A percentile compares a stretch with the other conserved stretches of the same genome.
These are phyloP conservation scores for Nigrograna mackinnonii DNA, from an alignment of 2,329 filamentous ascomycete species.

Conservation along the genomic window DNA sequence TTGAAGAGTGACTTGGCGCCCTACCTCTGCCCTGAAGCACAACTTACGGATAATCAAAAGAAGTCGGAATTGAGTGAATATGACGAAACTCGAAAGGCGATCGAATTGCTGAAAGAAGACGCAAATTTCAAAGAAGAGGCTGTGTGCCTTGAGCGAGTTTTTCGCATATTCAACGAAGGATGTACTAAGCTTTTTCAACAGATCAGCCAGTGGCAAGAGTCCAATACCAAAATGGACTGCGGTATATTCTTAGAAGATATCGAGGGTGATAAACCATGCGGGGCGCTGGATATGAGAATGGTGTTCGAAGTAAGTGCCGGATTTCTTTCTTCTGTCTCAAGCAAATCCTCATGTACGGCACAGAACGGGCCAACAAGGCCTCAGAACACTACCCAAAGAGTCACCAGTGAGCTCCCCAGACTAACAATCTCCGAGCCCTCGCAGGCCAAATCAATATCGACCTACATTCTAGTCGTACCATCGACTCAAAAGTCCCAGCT, in stretches of 20 bases:
- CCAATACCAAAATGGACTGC: slow-evolving; percentile 68
- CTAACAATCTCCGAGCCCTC: slow-evolving; percentile 11
- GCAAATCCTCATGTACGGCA: no score
- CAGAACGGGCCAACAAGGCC: not conserved
- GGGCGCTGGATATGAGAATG: slow-evolving; percentile 62
- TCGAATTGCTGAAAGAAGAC: slow-evolving; percentile 46
- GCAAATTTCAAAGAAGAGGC: slow-evolving; percentile 42
- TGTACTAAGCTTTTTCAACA: slow-evolving; percentile 37
- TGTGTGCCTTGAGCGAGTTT: slow-evolving; percentile 45
- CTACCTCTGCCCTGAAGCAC: slow-evolving; percentile 56
- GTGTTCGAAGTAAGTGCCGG: slow-evolving; percentile 50
- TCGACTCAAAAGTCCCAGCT: slow-evolving; percentile 10
- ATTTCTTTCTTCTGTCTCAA: no score
- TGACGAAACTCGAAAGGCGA: slow-evolving; percentile 36
- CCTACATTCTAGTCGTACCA: slow-evolving; percentile 23
- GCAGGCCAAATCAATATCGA: slow-evolving; percentile 16
- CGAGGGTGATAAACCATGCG: slow-evolving; percentile 13
- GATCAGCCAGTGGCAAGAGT: slow-evolving; percentile 49
- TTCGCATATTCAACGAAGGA: slow-evolving; percentile 35
- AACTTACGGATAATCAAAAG: slow-evolving; percentile 13
- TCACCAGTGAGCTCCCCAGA: not conserved
- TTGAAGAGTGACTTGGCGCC: slow-evolving; percentile 65
- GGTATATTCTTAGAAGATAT: slow-evolving; percentile 56
- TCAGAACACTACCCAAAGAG: not conserved
- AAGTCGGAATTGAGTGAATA: slow-evolving; percentile 18